Evolutionary conservation across 441 rosid genomes (phyloP).

Genomic region (Jatropha multifida): DNA sequence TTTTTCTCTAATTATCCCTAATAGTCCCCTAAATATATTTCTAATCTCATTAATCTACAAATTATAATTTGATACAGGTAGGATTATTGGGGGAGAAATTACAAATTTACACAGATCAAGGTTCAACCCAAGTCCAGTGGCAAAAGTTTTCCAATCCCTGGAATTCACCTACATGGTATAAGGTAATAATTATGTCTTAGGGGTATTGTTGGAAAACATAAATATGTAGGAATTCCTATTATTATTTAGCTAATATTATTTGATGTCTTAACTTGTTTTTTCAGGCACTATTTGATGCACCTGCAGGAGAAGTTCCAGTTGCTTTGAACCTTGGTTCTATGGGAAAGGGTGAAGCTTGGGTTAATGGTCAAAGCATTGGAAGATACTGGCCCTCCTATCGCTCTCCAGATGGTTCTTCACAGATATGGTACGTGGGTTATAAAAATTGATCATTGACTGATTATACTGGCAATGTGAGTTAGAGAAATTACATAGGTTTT

Average conservation of each 20-base stretch:
- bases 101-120: constrained; percentile 33
- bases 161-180: constrained; percentile 51
- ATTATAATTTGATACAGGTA: constrained; percentile 34
- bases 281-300: constrained; percentile 61
- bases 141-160: constrained; percentile 27
- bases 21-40: too few species aligned
- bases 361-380: constrained; percentile 80
- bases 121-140: constrained; percentile 46
- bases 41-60: background rate
- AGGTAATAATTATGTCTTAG: constrained; percentile 34
- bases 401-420: constrained; percentile 60
- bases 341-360: constrained; percentile 94
- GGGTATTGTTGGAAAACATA: too few species aligned
- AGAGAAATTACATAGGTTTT: too few species aligned
- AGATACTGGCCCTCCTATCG: constrained; percentile 74
- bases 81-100: constrained; percentile 55
- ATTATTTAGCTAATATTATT: too few species aligned
- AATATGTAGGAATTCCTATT: too few species aligned
- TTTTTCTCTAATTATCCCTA: background rate
- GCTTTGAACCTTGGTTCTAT: constrained; percentile 69
- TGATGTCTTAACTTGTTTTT: background rate
- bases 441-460: too few species aligned
- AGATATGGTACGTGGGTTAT: constrained; percentile 42
- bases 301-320: constrained; percentile 53
- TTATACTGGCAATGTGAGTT: too few species aligned